Evolutionary conservation across 2,329 filamentous ascomycete species (phyloP), one percentile per base, ranked within the genome.

Genomic region (Xylariaceae sp.): DNA sequence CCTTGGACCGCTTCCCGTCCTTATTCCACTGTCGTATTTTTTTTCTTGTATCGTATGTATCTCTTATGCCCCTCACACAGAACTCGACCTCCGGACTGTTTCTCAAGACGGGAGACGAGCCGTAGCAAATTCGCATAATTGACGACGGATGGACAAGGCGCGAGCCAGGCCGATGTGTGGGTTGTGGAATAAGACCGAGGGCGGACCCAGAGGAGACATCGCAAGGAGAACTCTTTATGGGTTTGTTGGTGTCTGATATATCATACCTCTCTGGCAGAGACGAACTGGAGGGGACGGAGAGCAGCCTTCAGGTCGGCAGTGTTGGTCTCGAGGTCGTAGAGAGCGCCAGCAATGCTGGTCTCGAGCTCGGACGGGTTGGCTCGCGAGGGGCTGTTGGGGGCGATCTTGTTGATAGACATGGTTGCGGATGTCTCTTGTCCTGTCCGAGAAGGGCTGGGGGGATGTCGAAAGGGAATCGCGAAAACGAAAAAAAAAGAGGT

Each of bases 311-410:
- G 86, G 74, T 98, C 92, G 69, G 88, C 78, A 66, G 92, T 95
- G 83, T 96, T 96, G 77, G 83, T 89, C 88, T 98, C 92, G 73
- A 98, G 87, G 67, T 98, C 92, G 78, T 85, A 94, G 56, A 98
- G 87, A 74, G 92, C 92, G 73, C 83, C 85, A 69, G 92, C 92
- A 69, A 98, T 94, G 79, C 76, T 87, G 71, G 79, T 83, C 87
- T 98, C 92, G 61, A 97, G 84, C 84, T 98, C 92, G 59, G 88
- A 94, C 60, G 92, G 92, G 74, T 83, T 94, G 70, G 85, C 80
- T 78, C 88, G 82, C 74, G 90, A 96, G 60, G 90, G 85, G 84
- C 87, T 94, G 83, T 92, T 96, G 69, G 82, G 71, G 68, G 89
- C 88, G 72, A 97, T 97, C 88, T 97, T 97, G 85, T 95, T 51